Percentiles rank a stretch among this genome's conserved stretches.
Conservation (phyloP, 1,284 basidiomycete species). For the Thelephora terrestris region DNA sequence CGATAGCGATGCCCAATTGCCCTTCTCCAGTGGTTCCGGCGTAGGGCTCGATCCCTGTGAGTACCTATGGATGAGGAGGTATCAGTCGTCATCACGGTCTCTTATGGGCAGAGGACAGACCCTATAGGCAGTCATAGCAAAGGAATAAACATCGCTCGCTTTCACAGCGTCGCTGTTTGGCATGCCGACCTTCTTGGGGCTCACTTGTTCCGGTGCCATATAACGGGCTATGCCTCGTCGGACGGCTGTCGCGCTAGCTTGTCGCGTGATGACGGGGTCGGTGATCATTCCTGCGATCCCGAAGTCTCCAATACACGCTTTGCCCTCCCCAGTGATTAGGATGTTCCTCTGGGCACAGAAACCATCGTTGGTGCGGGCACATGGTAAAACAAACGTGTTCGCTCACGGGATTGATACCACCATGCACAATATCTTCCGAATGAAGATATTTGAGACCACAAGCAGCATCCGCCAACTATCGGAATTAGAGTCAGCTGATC, state of each 20-base stretch:
- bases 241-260: too few relatives aligned
- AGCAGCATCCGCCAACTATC: slow-evolving; percentile 2
- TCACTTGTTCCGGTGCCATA: background rate
- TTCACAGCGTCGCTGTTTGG: background rate
- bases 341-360: background rate
- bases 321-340: background rate
- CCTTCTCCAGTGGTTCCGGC: too few relatives aligned
- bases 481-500: too few relatives aligned
- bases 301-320: slow-evolving; percentile 3
- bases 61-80: too few relatives aligned
- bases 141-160: background rate
- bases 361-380: background rate
- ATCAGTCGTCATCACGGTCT: too few relatives aligned
- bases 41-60: too few relatives aligned
- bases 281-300: background rate
- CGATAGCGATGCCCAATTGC: too few relatives aligned
- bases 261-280: too few relatives aligned
- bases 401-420: background rate
- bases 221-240: background rate
- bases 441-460: slow-evolving; percentile 1
- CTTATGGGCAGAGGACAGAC: background rate
- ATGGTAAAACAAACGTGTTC: background rate
- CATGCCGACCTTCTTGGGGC: background rate
- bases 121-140: background rate
- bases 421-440: background rate